Evolutionary conservation across 305 asterid species (phyloP), one percentile per base, ranked within the genome.

Genomic region (Solanum aculeatissimum): DNA sequence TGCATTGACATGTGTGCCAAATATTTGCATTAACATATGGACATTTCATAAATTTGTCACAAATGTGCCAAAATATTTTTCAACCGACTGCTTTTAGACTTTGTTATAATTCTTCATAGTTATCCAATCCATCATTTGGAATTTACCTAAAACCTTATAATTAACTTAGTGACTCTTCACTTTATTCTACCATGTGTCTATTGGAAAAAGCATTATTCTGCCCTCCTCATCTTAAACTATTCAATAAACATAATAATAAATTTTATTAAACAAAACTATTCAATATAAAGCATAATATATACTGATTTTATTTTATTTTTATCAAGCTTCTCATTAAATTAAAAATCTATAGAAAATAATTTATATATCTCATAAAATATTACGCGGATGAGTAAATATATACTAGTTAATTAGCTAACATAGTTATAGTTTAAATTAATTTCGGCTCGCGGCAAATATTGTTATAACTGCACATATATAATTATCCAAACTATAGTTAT

Each of bases 1-100:
- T 75, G 45, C 45, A 25, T 82, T 7, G 81, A 51, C 18, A 16
- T 74, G 81, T 2, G 88, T 75, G 86, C 85, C 87, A 82, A 71
- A 12, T 49, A 83, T 29, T 71, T 51, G 35, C 40, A 71, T 74
- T 14, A 23, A 6, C 60, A 23, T 45, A 25, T 47, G 25, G 47
- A 21, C 60, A 49, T 74, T 74, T 74, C 40, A 45, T 21, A 65
- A 42, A 23, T 32, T 66, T 65, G 72, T 65, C 72, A 65, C 77
- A 69, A 69, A 38, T 38, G 18, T 19, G 77, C 51, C 77, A 69
- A 69, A 60, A 69, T 69, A 69, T 4, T 72, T 74, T 74, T 23
- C 63, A 27, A 49, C 82, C 47, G 15, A 77, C 29, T 51, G 27
- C 7, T 51, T 77, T 77, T 29, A 27, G 3, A 16, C 8, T 70